phyloP scores from a whole-genome alignment of 2,329 filamentous ascomycete genomes.

The Paraphoma sp. region DNA sequence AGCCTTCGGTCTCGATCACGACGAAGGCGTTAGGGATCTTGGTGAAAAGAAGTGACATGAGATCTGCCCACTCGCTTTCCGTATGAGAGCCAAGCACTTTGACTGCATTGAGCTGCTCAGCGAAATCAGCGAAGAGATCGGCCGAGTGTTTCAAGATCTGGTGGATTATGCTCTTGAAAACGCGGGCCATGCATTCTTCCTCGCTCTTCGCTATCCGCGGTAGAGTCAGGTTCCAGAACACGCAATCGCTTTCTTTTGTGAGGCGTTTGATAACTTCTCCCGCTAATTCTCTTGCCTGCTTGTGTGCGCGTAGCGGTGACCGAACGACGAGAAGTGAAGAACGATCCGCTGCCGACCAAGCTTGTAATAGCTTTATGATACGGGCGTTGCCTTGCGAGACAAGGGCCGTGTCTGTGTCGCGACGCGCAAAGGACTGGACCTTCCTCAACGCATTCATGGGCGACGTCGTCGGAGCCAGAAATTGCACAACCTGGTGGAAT shows the following conservation, averaged over 20 bases:
- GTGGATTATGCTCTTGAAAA: slow-evolving; percentile 8
- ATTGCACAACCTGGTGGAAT: slow-evolving; percentile 6
- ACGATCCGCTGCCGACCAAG: background rate
- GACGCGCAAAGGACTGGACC: slow-evolving; percentile 2
- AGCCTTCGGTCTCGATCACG: slow-evolving; percentile 6
- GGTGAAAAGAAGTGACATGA: slow-evolving; percentile 10
- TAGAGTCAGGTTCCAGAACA: slow-evolving; percentile 10
- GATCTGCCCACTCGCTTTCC: slow-evolving; percentile 14
- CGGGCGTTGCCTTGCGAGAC: background rate
- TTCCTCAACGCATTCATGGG: background rate
- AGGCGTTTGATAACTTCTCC: slow-evolving; percentile 9
- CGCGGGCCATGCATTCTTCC: slow-evolving; percentile 1
- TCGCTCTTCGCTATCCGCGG: background rate
- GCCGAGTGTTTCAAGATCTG: slow-evolving; percentile 5
- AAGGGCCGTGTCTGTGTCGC: background rate
- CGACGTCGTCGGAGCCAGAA: background rate
- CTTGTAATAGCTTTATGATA: background rate
- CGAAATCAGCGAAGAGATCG: slow-evolving; percentile 1
- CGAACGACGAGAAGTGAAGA: slow-evolving; percentile 7
- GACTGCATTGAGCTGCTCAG: slow-evolving; percentile 8
- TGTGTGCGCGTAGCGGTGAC: slow-evolving; percentile 1
- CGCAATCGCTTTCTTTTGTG: background rate
- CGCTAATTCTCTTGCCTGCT: slow-evolving; percentile 7
- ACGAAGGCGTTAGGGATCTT: slow-evolving; percentile 11
- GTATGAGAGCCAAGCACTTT: slow-evolving; percentile 10